Base-by-base conservation (phyloP, 257 asterid genomes). In the Fraxinus cuspidata region DNA sequence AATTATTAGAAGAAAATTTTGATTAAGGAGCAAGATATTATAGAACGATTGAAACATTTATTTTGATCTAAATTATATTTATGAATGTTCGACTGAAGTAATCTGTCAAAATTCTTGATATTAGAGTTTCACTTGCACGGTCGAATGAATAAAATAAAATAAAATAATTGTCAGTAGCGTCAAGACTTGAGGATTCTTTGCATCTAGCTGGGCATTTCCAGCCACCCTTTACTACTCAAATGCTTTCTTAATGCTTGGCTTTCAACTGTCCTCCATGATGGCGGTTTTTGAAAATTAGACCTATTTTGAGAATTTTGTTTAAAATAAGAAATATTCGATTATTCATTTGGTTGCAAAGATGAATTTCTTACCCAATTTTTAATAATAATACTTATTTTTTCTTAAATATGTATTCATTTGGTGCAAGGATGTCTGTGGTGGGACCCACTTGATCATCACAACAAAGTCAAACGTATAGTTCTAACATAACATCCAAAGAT, bases 261-360 rank as follows among this genome's bases (percentile, higher is more conserved):
- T 47, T 66, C 80, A 74, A 77, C 81, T 86, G 77, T 67, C 70
- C 79, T 76, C 71, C 86, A 83, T 84, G 31, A 84, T 87, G 78
- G 35, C 64, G 75, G 47, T 72, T 65, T 81, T 84, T 74, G 85
- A 85, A 47, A 80, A 82, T 49, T 74, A 66, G 74, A 84, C 76
- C 74, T 13, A 64, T 42, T 70, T 73, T 74, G 35, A 32, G 35
- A 32, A 32, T 32, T 71, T 67, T 31, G 16, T 44, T 66, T 2
- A 44, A 3, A 44, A 3, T 32, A 44, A 44, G n/a, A 47, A 47
- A 32, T 32, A 32, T 3, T 3, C 7, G 7, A 42, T n/a, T 47
- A 16, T 16, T 47, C 58, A 47, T 47, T 16, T 16, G 58, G 58
- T 47, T 47, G 21, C 58, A 3, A 42, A 42, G 49, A 42, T 32